Evolutionary conservation across 31 red algal species (phyloP).

Genomic region (Asparagopsis taxiformis): DNA sequence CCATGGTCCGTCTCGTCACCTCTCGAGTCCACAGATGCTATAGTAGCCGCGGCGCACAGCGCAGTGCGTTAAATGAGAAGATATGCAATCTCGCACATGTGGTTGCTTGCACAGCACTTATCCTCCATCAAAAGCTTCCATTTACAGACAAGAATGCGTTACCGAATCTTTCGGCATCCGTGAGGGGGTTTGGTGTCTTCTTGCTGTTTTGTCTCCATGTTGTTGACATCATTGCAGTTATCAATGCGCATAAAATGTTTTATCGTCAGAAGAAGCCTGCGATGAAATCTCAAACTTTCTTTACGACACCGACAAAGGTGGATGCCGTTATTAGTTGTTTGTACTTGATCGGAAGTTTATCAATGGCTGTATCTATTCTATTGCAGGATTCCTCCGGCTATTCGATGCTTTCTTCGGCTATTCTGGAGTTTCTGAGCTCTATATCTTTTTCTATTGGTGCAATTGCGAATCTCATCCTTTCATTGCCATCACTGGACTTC

Average conservation of each 20-base stretch:
- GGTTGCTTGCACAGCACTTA: background rate
- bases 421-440: background rate
- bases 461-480: background rate
- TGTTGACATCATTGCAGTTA: background rate
- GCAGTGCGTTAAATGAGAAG: constrained; percentile 16
- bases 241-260: constrained; percentile 15
- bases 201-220: background rate
- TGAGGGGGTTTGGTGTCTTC: background rate
- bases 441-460: background rate
- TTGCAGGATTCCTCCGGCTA: background rate
- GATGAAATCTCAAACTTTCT: background rate
- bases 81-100: background rate
- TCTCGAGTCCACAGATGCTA: constrained; percentile 17
- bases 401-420: background rate
- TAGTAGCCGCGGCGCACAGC: constrained; percentile 1
- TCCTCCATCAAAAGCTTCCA: background rate
- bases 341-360: background rate
- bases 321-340: background rate
- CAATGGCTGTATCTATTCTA: background rate
- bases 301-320: background rate
- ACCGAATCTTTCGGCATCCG: background rate
- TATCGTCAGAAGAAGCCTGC: background rate
- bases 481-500: background rate
- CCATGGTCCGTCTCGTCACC: constrained; percentile 15
- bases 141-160: too few species aligned